Conservation (phyloP, 2,329 filamentous ascomycete species). For the Alternaria atra region DNA sequence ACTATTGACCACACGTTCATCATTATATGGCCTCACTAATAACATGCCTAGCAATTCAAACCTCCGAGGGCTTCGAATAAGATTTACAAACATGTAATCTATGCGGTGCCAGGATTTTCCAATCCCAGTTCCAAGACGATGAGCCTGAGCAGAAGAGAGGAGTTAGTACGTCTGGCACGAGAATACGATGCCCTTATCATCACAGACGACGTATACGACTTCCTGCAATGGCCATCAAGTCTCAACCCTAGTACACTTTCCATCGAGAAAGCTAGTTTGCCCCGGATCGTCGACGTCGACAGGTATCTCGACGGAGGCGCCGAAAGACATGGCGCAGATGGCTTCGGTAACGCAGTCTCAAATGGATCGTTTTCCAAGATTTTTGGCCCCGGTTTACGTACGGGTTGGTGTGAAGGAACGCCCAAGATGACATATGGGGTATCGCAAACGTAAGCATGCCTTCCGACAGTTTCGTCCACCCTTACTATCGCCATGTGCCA, state of each 20-base stretch:
- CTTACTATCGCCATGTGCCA: slow-evolving; percentile 1
- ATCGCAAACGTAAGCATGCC: slow-evolving; percentile 63
- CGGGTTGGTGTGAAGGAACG: slow-evolving; percentile 86
- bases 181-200: slow-evolving; percentile 83
- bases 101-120: slow-evolving; percentile 85
- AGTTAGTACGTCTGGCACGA: slow-evolving; percentile 78
- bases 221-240: slow-evolving; percentile 77
- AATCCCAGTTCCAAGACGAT: slow-evolving; percentile 90
- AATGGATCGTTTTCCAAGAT: slow-evolving; percentile 95
- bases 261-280: slow-evolving; percentile 61
- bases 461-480: background rate
- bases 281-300: slow-evolving; percentile 83
- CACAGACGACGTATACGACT: slow-evolving; percentile 93
- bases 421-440: slow-evolving; percentile 67
- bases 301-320: slow-evolving; percentile 68
- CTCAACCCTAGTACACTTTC: slow-evolving; percentile 32
- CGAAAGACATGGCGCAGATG: slow-evolving; percentile 57
- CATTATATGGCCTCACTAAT: slow-evolving; percentile 17
- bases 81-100: slow-evolving; percentile 86
- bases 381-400: slow-evolving; percentile 79
- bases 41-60: slow-evolving; percentile 62
- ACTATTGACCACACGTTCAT: no score
- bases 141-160: slow-evolving; percentile 71
- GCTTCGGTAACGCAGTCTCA: slow-evolving; percentile 81
- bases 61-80: slow-evolving; percentile 70